Base-by-base conservation (phyloP, 2,329 filamentous ascomycete species). In the Alternaria consortialis region DNA sequence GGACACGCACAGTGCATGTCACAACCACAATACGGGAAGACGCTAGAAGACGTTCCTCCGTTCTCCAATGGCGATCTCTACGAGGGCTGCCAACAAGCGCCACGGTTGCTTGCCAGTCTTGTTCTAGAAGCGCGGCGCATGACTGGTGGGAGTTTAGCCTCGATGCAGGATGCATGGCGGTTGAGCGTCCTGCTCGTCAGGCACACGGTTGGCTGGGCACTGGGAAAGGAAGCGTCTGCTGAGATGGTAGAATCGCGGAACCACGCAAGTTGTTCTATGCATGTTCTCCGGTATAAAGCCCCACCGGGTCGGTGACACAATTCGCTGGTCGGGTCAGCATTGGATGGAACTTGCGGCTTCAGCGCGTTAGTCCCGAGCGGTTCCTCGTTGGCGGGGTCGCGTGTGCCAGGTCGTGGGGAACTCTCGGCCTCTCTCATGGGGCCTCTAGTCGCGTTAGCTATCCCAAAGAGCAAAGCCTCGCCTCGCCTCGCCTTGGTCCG, bases 351-450 rank as follows among this genome's bases (percentile, higher is more conserved):
- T 13, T 36, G 34, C 54, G 59, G 54, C 56, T 48, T 48, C 47
- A 42, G 53, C 59, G 53, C 56, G 53, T 51, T 60, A 54, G 56
- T 44, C 36, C 60, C 42, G 27, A 31, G 60, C 61, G 55, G 43
- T 44, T 48, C 54, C 60, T 47, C 50, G 56, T 36, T 58, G 60
- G 60, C 60, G 60, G 62, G 56, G 58, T 54, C 47, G 46, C 44
- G 53, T 53, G 54, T 62, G 56, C 58, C 58, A 47, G 62, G 57
- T 58, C 50, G 47, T 60, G 63, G 62, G 59, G 52, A 57, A 43
- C 46, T 20, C 32, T 43, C 53, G 53, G 54, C 43, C 44, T 37
- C 31, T 50, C 44, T 46, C 20, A 27, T 37, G 40, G 53, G 32
- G 32, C 53, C 9, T 43, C 32, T 55, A 55, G 51, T 50, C 43